phyloP scores from a whole-genome alignment of 1,284 basidiomycete genomes.

The Fomitopsis pinicola region DNA sequence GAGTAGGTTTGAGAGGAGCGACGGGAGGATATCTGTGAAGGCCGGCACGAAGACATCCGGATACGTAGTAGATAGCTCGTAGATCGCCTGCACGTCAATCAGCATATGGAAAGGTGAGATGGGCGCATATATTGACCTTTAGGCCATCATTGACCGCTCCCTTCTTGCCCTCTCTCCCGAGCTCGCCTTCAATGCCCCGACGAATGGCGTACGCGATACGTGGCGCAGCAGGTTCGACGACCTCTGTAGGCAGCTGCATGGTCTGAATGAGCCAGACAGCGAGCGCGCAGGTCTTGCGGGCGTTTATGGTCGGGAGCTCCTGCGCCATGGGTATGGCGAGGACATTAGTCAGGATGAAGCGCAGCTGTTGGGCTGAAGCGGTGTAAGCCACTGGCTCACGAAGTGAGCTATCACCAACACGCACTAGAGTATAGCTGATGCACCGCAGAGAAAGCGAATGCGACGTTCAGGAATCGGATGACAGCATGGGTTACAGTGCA shows the following conservation, averaged over 20 bases:
- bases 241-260: conserved; percentile 57
- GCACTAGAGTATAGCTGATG: conserved; percentile 51
- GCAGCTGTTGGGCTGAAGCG: conserved; percentile 50
- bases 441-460: conserved; percentile 56
- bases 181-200: conserved; percentile 75
- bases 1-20: conserved; percentile 57
- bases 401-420: conserved; percentile 1
- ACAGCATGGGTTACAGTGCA: conserved; percentile 66
- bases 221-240: conserved; percentile 55
- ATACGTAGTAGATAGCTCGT: conserved; percentile 59
- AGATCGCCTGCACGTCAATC: conserved; percentile 50
- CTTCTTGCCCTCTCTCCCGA: conserved; percentile 83
- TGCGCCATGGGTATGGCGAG: conserved; percentile 66
- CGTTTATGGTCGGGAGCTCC: conserved; percentile 69
- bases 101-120: conserved; percentile 2
- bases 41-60: conserved; percentile 61
- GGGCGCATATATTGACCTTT: conserved; percentile 41
- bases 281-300: conserved; percentile 76
- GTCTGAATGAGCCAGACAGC: conserved; percentile 68
- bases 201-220: conserved; percentile 65
- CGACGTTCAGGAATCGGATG: conserved; percentile 54
- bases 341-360: conserved; percentile 53
- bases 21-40: conserved; percentile 56
- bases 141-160: conserved; percentile 71
- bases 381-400: conserved; percentile 1